phyloP scores from a whole-genome alignment of 371 early-diverging fungal genomes.

The Batkoa obscura region DNA sequence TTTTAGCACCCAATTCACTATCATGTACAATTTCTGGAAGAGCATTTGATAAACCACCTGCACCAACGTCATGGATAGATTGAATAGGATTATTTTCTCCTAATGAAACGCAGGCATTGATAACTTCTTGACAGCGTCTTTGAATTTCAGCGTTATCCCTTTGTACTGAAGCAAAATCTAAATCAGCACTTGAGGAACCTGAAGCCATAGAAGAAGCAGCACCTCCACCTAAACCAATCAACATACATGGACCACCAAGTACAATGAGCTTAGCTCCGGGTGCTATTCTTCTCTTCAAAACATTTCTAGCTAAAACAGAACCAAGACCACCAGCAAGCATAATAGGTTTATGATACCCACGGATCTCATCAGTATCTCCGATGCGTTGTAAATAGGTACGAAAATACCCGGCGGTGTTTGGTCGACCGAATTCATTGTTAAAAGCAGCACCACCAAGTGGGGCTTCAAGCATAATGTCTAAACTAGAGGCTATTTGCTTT shows the following conservation, averaged over 20 bases:
- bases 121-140: conserved; percentile 87
- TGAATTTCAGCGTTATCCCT: conserved; percentile 97
- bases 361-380: conserved; percentile 32
- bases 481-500: conserved; percentile 67
- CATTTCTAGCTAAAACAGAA: conserved; percentile 65
- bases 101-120: conserved; percentile 73
- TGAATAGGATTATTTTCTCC: conserved; percentile 68
- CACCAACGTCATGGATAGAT: conserved; percentile 94
- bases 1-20: conserved; percentile 67
- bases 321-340: conserved; percentile 97
- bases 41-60: conserved; percentile 93
- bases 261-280: conserved; percentile 73
- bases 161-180: conserved; percentile 95
- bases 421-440: conserved; percentile 96
- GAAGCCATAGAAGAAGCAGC: conserved; percentile 89
- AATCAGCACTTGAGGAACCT: conserved; percentile 67
- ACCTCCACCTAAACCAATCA: conserved; percentile 95
- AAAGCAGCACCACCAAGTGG: conserved; percentile 93
- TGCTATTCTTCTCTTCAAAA: conserved; percentile 59
- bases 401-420: conserved; percentile 88
- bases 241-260: conserved; percentile 89
- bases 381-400: conserved; percentile 73
- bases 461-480: conserved; percentile 91
- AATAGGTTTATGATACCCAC: conserved; percentile 96
- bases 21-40: conserved; percentile 94